Percentiles rank a stretch among this genome's conserved stretches.
These are phyloP conservation scores for Withania somnifera DNA, from an alignment of 305 asterid species.

Conservation along the genomic window DNA sequence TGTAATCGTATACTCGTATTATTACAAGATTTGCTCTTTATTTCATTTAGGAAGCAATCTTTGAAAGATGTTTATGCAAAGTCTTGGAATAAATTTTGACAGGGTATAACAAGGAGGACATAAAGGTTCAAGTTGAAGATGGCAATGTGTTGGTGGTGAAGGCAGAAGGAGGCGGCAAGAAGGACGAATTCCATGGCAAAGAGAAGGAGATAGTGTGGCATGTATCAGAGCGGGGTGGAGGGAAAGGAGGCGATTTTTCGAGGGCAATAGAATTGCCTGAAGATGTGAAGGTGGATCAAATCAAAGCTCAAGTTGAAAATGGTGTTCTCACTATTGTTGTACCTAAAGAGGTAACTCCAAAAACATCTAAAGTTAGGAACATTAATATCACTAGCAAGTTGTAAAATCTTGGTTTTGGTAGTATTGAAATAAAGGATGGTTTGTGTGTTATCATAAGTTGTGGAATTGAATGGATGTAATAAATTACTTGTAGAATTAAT, in stretches of 20 bases:
- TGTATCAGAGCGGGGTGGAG: constrained; percentile 54
- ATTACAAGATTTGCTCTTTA: too few relatives aligned
- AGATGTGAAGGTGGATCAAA: constrained; percentile 64
- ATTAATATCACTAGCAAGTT: constrained; percentile 51
- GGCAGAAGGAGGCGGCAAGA: constrained; percentile 28
- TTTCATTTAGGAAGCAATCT: background rate
- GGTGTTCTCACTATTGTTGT: constrained; percentile 72
- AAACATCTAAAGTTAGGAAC: constrained; percentile 45
- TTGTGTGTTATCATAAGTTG: background rate
- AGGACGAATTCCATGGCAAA: constrained; percentile 24
- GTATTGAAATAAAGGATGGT: background rate
- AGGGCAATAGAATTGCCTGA: constrained; percentile 65
- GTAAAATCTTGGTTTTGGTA: background rate
- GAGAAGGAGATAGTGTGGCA: constrained; percentile 62
- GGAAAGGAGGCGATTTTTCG: constrained; percentile 21
- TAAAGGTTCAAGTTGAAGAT: constrained; percentile 57
- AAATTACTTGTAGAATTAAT: background rate
- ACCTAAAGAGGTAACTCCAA: constrained; percentile 57
- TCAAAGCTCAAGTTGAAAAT: constrained; percentile 58
- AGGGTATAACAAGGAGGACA: constrained; percentile 55
- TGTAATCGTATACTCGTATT: too few relatives aligned
- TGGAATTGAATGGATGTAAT: background rate
- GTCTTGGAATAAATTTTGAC: background rate
- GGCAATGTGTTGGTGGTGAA: constrained; percentile 51
- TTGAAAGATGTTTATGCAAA: background rate